Evolutionary conservation across 352 stramenopile genomes (phyloP).

Genomic region (Phytophthora quininea): DNA sequence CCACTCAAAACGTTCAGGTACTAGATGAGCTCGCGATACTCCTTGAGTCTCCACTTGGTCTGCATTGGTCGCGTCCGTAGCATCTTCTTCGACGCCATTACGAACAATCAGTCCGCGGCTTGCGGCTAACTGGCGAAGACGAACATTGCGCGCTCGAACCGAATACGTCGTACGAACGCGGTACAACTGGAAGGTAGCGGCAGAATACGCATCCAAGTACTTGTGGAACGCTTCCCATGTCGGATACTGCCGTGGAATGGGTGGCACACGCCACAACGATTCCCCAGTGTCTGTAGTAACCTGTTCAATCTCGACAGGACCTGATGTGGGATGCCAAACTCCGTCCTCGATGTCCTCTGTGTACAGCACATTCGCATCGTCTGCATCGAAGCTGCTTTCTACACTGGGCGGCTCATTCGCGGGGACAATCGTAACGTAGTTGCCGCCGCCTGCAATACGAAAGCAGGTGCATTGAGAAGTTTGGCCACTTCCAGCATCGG

Average conservation of each 20-base stretch:
- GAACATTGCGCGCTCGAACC: slow-evolving; percentile 60
- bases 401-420: slow-evolving; percentile 15
- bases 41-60: slow-evolving; percentile 23
- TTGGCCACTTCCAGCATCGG: slow-evolving; percentile 1
- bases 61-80: neutral
- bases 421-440: slow-evolving; percentile 37
- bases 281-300: slow-evolving; percentile 33
- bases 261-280: slow-evolving; percentile 52
- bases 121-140: slow-evolving; percentile 56
- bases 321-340: slow-evolving; percentile 31
- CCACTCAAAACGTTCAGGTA: slow-evolving; percentile 68
- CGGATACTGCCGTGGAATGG: slow-evolving; percentile 51
- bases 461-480: slow-evolving; percentile 44
- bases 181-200: slow-evolving; percentile 71
- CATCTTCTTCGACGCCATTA: slow-evolving; percentile 11
- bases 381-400: slow-evolving; percentile 23
- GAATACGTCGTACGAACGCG: slow-evolving; percentile 80
- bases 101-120: slow-evolving; percentile 42
- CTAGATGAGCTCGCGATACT: slow-evolving; percentile 48
- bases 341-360: slow-evolving; percentile 34
- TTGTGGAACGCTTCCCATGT: slow-evolving; percentile 67
- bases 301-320: slow-evolving; percentile 27
- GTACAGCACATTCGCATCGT: slow-evolving; percentile 31
- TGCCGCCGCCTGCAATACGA: slow-evolving; percentile 27
- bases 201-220: slow-evolving; percentile 65